Evolutionary conservation across 1,139 yeast genomes (phyloP), one percentile per base, ranked within the genome.

Genomic region (Zygosaccharomyces pseudobailii): DNA sequence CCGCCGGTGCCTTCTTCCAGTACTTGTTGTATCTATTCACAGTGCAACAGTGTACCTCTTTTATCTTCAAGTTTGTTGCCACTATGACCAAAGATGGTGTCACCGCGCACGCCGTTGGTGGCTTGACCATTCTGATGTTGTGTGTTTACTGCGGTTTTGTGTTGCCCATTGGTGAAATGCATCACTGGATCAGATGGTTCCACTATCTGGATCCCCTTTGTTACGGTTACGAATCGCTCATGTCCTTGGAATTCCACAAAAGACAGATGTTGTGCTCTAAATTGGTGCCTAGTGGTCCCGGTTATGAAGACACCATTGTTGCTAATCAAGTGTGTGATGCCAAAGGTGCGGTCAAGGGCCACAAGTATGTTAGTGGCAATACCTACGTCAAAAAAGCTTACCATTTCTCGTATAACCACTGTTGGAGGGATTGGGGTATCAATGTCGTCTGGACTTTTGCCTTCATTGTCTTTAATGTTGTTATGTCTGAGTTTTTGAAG

Each of bases 371-470:
- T 17, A 56, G 58, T 39, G 85, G 85, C 53, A 80, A 76, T 53
- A 58, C 58, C 20, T 80, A 79, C 57, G 57, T 79, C 33, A 50
- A 55, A 35, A 62, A 59, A 24, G 57, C 68, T 20, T 68, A 68
- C 49, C 68, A 73, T 38, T 79, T 69, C 63, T 62, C 62, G 38
- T 77, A 74, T 59, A 59, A 63, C 21, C 85, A 82, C 55, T 77
- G 77, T 41, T 82, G 88, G 87, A 75, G 86, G 66, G 78, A 81
- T 60, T 71, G 83, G 66, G 87, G 86, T 59, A 72, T 81, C 46
- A 66, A 77, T 46, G 61, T 80, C 54, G 84, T 75, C 30, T 80
- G 79, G 71, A 73, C 78, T 51, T 64, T 73, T 35, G 77, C 75
- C 54, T 79, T 79, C 57, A 61, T 74, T 50, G 62, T 65, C 6